phyloP scores from a whole-genome alignment of 192 early-diverging fungal genomes.

The Gryganskiella cystojenkinii region DNA sequence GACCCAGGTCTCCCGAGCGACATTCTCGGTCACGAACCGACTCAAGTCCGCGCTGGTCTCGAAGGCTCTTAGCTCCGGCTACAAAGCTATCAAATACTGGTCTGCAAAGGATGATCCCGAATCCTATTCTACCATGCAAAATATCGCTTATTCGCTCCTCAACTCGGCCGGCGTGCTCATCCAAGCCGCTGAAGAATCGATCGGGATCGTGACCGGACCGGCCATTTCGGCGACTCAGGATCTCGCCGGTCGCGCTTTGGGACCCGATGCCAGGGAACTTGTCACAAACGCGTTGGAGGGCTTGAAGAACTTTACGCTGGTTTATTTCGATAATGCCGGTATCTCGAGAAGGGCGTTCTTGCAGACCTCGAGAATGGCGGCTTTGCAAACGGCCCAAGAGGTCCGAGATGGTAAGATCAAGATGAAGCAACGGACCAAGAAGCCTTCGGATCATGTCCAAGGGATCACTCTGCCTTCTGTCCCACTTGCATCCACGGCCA shows the following conservation, averaged over 20 bases:
- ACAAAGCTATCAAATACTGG: constrained; percentile 37
- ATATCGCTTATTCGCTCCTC: constrained; percentile 40
- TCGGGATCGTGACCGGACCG: constrained; percentile 31
- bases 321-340: constrained; percentile 42
- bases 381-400: constrained; percentile 47
- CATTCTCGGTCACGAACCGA: constrained; percentile 26
- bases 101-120: constrained; percentile 39
- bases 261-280: constrained; percentile 39
- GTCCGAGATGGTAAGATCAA: constrained; percentile 47
- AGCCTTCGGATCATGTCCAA: background rate
- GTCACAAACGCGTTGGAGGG: constrained; percentile 44
- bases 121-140: constrained; percentile 43
- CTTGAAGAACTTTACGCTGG: constrained; percentile 34
- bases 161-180: constrained; percentile 47
- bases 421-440: constrained; percentile 39
- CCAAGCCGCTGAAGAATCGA: constrained; percentile 43
- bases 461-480: background rate
- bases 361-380: constrained; percentile 34
- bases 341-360: constrained; percentile 43
- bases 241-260: constrained; percentile 29
- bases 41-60: constrained; percentile 24
- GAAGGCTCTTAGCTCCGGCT: constrained; percentile 24
- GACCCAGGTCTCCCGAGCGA: constrained; percentile 18
- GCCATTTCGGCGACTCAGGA: constrained; percentile 45
- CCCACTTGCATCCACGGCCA: background rate